Percentiles rank a stretch among this genome's conserved stretches.
phyloP scores from a whole-genome alignment of 768 basidiomycete species.

The Mycena polygramma region DNA sequence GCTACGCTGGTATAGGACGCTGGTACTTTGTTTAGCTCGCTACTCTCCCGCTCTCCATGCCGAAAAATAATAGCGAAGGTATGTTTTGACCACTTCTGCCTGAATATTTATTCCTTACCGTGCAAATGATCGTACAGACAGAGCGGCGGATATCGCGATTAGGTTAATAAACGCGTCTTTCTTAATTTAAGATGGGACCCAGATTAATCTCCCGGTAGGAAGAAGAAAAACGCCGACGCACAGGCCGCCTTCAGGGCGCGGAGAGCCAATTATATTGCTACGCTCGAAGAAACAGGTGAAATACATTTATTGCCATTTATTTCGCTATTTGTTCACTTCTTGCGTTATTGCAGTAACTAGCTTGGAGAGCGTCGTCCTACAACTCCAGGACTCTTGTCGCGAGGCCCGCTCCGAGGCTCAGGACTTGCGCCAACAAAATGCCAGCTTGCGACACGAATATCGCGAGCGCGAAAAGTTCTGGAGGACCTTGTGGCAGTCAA shows the following conservation, averaged over 20 bases:
- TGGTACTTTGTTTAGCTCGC: too few relatives aligned
- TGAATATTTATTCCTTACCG: too few relatives aligned
- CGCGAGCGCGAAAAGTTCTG: conserved; percentile 82
- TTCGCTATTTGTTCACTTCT: conserved; percentile 2
- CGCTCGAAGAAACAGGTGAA: conserved; percentile 84
- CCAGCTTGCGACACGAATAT: conserved; percentile 71
- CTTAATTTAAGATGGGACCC: too few relatives aligned
- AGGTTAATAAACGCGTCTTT: too few relatives aligned
- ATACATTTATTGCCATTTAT: conserved; percentile 30
- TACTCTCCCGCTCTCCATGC: neutral
- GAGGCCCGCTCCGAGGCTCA: conserved; percentile 71
- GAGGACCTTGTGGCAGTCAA: conserved; percentile 76
- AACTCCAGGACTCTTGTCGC: conserved; percentile 85
- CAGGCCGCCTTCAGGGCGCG: conserved; percentile 88
- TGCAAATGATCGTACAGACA: too few relatives aligned
- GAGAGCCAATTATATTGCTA: conserved; percentile 89
- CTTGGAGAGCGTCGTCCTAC: conserved; percentile 86
- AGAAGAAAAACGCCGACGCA: conserved; percentile 92
- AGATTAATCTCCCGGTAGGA: conserved; percentile 56
- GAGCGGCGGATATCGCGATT: too few relatives aligned
- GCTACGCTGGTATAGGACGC: neutral
- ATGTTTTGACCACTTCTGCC: too few relatives aligned
- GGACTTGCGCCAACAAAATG: conserved; percentile 77
- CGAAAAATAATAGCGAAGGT: conserved; percentile 10
- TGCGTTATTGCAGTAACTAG: conserved; percentile 71